A percentile compares a stretch with the other conserved stretches of the same genome.
phyloP scores from a whole-genome alignment of 228 moss, liverwort and hornwort genomes.

The Sphagnum magellanicum region DNA sequence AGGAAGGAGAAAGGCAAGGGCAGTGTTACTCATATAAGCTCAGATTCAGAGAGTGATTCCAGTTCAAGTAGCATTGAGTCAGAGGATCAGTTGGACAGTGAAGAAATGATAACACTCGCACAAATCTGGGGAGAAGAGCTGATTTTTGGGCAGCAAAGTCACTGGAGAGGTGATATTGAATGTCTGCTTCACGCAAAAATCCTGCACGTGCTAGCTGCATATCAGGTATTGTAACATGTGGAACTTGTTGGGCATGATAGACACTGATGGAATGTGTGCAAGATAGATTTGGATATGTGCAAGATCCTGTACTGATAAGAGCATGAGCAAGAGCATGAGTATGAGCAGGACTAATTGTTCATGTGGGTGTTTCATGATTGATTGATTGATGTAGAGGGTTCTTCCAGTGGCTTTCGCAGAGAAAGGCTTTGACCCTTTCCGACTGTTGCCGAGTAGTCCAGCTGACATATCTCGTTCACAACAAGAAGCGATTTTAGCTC shows the following conservation, averaged over 20 bases:
- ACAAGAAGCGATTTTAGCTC: conserved; percentile 68
- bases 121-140: conserved; percentile 65
- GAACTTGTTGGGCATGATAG: too few relatives aligned
- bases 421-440: conserved; percentile 89
- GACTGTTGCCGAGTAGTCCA: conserved; percentile 70
- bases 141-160: conserved; percentile 10
- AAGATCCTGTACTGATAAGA: too few relatives aligned
- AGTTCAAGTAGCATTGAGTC: conserved; percentile 6
- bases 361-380: neutral
- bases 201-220: conserved; percentile 82
- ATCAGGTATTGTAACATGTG: conserved; percentile 44
- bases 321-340: neutral
- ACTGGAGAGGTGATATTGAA: conserved; percentile 18
- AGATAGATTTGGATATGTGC: too few relatives aligned
- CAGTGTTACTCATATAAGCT: conserved; percentile 10
- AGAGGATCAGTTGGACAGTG: conserved; percentile 31
- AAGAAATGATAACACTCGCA: conserved; percentile 30
- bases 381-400: conserved; percentile 50
- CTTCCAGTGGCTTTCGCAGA: conserved; percentile 85
- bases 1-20: conserved; percentile 53
- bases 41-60: conserved; percentile 6
- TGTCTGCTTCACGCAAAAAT: conserved; percentile 68
- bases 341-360: neutral
- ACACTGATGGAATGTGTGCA: too few relatives aligned
- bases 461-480: conserved; percentile 46